These are phyloP conservation scores for Penicillium sp. DNA, from an alignment of 2,329 filamentous ascomycete genomes.

Conservation along the genomic window DNA sequence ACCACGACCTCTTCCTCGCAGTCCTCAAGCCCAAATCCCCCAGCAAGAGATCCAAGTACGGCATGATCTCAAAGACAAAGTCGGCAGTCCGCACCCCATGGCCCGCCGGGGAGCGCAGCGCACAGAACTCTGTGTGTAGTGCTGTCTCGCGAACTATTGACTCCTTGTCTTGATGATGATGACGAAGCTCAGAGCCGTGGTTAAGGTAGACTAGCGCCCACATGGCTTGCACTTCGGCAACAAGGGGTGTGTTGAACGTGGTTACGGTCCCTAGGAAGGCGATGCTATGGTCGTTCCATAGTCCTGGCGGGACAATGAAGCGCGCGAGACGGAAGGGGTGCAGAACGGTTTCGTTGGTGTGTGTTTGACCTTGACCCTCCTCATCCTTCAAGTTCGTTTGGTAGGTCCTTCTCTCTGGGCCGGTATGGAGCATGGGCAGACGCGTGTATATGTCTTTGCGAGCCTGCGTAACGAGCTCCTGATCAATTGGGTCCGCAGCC, in stretches of 20 bases:
- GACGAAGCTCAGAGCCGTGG: constrained; percentile 10
- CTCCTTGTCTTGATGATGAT: constrained; percentile 8
- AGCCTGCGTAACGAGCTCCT: constrained; percentile 5
- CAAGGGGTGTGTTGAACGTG: constrained; percentile 2
- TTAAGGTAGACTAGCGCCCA: constrained; percentile 3
- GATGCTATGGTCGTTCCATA: constrained; percentile 11
- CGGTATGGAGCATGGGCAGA: constrained; percentile 5
- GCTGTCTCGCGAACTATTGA: constrained; percentile 50
- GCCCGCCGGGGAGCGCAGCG: constrained; percentile 62
- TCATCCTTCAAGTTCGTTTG: neutral
- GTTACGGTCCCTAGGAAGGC: constrained; percentile 5
- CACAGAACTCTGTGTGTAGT: constrained; percentile 66
- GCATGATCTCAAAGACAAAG: constrained; percentile 71
- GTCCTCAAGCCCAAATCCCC: constrained; percentile 63
- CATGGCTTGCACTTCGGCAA: neutral
- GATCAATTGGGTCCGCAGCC: constrained; percentile 32
- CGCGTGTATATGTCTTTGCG: neutral
- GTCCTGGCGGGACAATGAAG: constrained; percentile 5
- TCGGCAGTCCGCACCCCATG: constrained; percentile 57
- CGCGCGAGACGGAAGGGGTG: constrained; percentile 10
- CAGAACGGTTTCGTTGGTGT: constrained; percentile 5
- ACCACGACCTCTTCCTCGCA: constrained; percentile 27
- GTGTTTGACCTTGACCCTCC: neutral
- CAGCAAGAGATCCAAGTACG: constrained; percentile 68
- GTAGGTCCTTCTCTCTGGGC: constrained; percentile 6